Evolutionary conservation across 768 basidiomycete genomes (phyloP), one percentile per base, ranked within the genome.

Genomic region (Nevesoporus exiguus): DNA sequence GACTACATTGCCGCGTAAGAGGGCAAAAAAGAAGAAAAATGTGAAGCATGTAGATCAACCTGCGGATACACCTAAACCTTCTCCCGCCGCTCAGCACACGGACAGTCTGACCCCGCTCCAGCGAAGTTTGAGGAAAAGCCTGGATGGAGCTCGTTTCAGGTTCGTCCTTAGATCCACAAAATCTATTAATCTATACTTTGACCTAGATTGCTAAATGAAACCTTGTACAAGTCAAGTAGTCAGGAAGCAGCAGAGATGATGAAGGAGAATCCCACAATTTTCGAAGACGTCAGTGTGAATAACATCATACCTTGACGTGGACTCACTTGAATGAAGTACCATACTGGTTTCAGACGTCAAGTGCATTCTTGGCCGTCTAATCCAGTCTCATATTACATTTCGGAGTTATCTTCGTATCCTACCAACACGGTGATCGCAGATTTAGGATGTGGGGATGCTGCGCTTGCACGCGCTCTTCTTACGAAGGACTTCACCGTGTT

Each of bases 401-500:
- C 80, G 3, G 60, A 71, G 15, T 77, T 98, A 47, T 81, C 84
- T 0, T 70, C 78, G 2, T 88, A 86, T 66, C 80, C 91, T 5
- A 54, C 75, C 19, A 78, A 77, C 59, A 84, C 87, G 0, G 76
- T 98, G 61, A 83, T 99, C 47, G 94, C 84, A 31, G 97, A 99
- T 73, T 77, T 99, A 31, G 97, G 97, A 11, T 98, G 94, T 61
- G 97, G 97, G 24, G 95, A 98, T 67, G 97, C 94, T 22, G 81
- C 86, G 7, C 77, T 99, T 27, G 94, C 95, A 0, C 83, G 80
- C 37, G 76, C 80, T 3, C 78, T 99, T 31, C 72, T 83, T 7
- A 82, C 88, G 0, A 80, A 84, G 66, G 88, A 86, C 25, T 71
- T 83, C 61, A 79, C 72, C 30, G 88, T 90, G 21, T 66, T 90